Percentiles rank a stretch among this genome's conserved stretches.
Evolutionary conservation across 768 basidiomycete species (phyloP).

Genomic region (Collybia nuda): DNA sequence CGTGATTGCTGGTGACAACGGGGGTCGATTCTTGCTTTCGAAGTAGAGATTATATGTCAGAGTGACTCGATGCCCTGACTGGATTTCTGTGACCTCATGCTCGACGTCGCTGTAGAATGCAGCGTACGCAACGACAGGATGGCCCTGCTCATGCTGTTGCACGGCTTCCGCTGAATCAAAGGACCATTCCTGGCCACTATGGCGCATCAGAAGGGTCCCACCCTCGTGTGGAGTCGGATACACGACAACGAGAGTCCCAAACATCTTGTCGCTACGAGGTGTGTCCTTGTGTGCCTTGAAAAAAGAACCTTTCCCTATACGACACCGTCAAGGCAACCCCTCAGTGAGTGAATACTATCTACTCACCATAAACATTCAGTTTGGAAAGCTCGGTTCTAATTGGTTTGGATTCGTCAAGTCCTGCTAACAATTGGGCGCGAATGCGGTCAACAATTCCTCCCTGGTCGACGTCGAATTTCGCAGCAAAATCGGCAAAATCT

Average conservation of each 20-base stretch:
- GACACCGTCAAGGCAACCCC: neutral
- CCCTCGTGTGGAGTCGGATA: conserved; percentile 47
- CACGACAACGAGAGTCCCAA: conserved; percentile 50
- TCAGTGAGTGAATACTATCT: neutral
- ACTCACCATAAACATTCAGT: conserved; percentile 35
- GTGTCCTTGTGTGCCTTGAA: conserved; percentile 53
- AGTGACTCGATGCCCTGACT: conserved; percentile 36
- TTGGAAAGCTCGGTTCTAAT: conserved; percentile 31
- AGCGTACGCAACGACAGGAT: conserved; percentile 27
- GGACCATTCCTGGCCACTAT: conserved; percentile 27
- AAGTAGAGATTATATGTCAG: conserved; percentile 41
- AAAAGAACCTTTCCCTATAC: conserved; percentile 37
- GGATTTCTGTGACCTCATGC: conserved; percentile 35
- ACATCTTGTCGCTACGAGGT: conserved; percentile 39
- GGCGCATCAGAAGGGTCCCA: conserved; percentile 38
- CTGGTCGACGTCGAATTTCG: conserved; percentile 14
- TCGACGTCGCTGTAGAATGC: conserved; percentile 38
- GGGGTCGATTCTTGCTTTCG: neutral
- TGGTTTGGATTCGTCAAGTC: conserved; percentile 5
- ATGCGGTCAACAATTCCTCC: conserved; percentile 12
- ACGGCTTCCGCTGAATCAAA: conserved; percentile 24
- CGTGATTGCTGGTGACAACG: neutral
- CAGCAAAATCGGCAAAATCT: conserved; percentile 15
- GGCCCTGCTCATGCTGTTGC: neutral
- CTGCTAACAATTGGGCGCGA: conserved; percentile 13